These are phyloP conservation scores for Rubus idaeus DNA, from an alignment of 306 rosid species.

Conservation along the genomic window DNA sequence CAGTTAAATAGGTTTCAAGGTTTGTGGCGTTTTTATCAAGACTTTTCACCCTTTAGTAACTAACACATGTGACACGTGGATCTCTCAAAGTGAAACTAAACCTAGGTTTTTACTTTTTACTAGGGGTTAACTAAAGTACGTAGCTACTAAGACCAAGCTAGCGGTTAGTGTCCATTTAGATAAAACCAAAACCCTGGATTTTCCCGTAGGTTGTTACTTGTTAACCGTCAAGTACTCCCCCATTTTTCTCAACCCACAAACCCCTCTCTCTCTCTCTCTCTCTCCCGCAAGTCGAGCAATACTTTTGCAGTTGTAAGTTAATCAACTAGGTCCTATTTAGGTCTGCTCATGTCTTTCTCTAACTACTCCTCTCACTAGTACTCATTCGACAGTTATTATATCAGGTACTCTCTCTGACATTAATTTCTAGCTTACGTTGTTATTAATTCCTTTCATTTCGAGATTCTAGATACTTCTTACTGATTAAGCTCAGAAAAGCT, in stretches of 20 bases:
- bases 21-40: no score
- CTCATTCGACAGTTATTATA: neutral
- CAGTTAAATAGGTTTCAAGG: no score
- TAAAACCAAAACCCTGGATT: conserved; percentile 8
- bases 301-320: neutral
- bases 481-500: neutral
- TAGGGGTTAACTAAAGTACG: neutral
- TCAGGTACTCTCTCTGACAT: neutral
- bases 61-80: no score
- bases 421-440: neutral
- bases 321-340: neutral
- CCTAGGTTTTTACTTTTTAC: neutral
- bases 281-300: neutral
- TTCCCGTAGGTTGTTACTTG: conserved; percentile 2
- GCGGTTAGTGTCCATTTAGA: neutral
- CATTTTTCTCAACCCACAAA: conserved; percentile 17
- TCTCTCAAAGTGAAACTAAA: no score
- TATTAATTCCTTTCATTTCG: neutral
- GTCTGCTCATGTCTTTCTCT: conserved; percentile 7
- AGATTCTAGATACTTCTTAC: neutral
- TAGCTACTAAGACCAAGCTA: neutral
- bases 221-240: neutral
- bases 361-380: neutral
- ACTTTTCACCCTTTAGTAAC: no score
- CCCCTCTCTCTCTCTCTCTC: conserved; percentile 7